Conservation (phyloP, 208 protist species). For the Trypanosoma avium region DNA sequence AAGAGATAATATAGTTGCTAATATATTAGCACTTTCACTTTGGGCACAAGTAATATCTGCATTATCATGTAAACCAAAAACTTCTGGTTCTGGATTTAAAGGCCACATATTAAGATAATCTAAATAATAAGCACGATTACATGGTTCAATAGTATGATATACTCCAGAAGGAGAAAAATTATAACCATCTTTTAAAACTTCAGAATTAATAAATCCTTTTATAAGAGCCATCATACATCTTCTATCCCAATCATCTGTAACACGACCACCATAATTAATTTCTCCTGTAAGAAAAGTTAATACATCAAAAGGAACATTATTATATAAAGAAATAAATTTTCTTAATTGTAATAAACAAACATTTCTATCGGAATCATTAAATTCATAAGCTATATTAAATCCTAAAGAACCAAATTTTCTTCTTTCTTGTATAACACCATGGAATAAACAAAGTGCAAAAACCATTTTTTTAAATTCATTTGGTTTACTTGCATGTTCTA, state of each 20-base stretch:
- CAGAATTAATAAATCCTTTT: conserved; percentile 84
- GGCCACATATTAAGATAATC: conserved; percentile 90
- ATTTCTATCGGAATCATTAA: conserved; percentile 94
- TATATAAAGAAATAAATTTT: conserved; percentile 93
- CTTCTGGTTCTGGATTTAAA: conserved; percentile 93
- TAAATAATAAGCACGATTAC: conserved; percentile 85
- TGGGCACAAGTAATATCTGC: conserved; percentile 96
- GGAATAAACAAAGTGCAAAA: conserved; percentile 94
- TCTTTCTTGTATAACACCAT: conserved; percentile 94
- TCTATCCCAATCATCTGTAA: conserved; percentile 97
- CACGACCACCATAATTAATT: conserved; percentile 98
- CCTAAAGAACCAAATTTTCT: conserved; percentile 95
- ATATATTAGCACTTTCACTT: conserved; percentile 75
- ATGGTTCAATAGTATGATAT: conserved; percentile 90
- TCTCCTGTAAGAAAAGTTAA: conserved; percentile 93
- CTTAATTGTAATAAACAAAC: conserved; percentile 91
- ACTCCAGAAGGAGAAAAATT: conserved; percentile 86
- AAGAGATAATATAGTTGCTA: conserved; percentile 83
- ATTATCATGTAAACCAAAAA: conserved; percentile 97
- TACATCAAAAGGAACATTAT: conserved; percentile 92
- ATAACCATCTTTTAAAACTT: conserved; percentile 89
- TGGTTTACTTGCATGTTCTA: conserved; percentile 83
- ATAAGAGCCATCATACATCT: conserved; percentile 95
- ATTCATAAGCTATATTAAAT: conserved; percentile 98
- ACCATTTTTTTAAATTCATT: conserved; percentile 91